phyloP scores from a whole-genome alignment of 352 stramenopile genomes.

The Globisporangium irregulare region DNA sequence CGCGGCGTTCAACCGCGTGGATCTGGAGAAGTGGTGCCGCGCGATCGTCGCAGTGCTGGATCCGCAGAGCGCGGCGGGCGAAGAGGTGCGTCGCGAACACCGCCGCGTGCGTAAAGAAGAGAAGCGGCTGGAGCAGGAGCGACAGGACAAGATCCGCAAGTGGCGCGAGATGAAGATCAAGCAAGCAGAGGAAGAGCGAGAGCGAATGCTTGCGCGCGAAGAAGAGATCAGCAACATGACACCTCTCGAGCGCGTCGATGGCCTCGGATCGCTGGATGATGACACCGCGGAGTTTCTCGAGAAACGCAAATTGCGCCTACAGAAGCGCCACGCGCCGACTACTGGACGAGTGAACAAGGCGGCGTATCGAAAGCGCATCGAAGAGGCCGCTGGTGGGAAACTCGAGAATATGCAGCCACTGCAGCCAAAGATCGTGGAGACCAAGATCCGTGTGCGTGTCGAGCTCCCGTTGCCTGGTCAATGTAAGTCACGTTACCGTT shows the following conservation, averaged over 20 bases:
- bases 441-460: slow-evolving; percentile 59
- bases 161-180: slow-evolving; percentile 64
- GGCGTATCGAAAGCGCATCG: slow-evolving; percentile 68
- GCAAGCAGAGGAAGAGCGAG: slow-evolving; percentile 51
- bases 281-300: slow-evolving; percentile 69
- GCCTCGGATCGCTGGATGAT: slow-evolving; percentile 66
- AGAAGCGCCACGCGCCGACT: slow-evolving; percentile 62
- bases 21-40: slow-evolving; percentile 82
- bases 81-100: slow-evolving; percentile 58
- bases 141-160: slow-evolving; percentile 63
- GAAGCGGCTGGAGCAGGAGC: slow-evolving; percentile 50
- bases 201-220: slow-evolving; percentile 50
- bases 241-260: slow-evolving; percentile 61
- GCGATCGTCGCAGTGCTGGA: slow-evolving; percentile 72
- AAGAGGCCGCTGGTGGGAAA: slow-evolving; percentile 74
- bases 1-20: slow-evolving; percentile 75
- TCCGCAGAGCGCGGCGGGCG: slow-evolving; percentile 46
- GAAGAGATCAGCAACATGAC: slow-evolving; percentile 79
- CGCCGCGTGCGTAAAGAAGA: slow-evolving; percentile 59
- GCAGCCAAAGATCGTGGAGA: slow-evolving; percentile 59
- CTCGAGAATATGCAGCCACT: slow-evolving; percentile 73
- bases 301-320: slow-evolving; percentile 70
- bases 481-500: slow-evolving; percentile 39
- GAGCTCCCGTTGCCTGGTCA: slow-evolving; percentile 74
- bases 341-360: slow-evolving; percentile 74